phyloP scores from a whole-genome alignment of 179 eudicot genomes.

The Actinidia chinensis region DNA sequence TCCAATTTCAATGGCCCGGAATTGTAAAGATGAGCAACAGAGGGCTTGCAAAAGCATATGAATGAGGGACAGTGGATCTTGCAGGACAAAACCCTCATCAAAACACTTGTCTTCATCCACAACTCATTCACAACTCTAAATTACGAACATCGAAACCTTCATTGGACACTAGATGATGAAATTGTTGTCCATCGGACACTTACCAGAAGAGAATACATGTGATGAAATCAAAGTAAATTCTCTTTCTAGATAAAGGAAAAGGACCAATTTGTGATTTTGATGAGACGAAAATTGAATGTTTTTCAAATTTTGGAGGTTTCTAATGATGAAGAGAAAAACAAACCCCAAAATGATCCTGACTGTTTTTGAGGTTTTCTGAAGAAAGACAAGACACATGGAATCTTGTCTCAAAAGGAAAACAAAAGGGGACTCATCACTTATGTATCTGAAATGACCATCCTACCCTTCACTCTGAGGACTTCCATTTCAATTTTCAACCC shows the following conservation, averaged over 20 bases:
- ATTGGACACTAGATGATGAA: background rate
- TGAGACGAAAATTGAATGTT: background rate
- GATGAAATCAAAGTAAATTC: background rate
- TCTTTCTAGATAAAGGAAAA: background rate
- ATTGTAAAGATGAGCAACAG: constrained; percentile 48
- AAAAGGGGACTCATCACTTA: background rate
- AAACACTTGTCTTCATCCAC: constrained; percentile 37
- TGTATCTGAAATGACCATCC: constrained; percentile 18
- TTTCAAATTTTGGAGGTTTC: background rate
- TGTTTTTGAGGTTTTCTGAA: background rate
- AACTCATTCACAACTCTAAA: constrained; percentile 25
- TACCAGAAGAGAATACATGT: background rate
- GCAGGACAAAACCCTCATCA: constrained; percentile 66
- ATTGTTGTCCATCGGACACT: background rate
- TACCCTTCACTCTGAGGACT: constrained; percentile 8
- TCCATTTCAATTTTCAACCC: background rate
- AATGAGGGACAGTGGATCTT: constrained; percentile 62
- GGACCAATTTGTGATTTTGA: too few relatives aligned
- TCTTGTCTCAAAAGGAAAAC: constrained; percentile 13
- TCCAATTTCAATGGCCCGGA: constrained; percentile 46
- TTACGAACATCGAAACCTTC: constrained; percentile 3
- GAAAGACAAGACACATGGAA: constrained; percentile 12
- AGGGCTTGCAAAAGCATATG: constrained; percentile 66
- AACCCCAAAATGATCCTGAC: too few relatives aligned
- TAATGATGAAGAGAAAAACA: too few relatives aligned